Conservation (phyloP, 495 filamentous ascomycete species). For the Aspergillus carlsbadensis region DNA sequence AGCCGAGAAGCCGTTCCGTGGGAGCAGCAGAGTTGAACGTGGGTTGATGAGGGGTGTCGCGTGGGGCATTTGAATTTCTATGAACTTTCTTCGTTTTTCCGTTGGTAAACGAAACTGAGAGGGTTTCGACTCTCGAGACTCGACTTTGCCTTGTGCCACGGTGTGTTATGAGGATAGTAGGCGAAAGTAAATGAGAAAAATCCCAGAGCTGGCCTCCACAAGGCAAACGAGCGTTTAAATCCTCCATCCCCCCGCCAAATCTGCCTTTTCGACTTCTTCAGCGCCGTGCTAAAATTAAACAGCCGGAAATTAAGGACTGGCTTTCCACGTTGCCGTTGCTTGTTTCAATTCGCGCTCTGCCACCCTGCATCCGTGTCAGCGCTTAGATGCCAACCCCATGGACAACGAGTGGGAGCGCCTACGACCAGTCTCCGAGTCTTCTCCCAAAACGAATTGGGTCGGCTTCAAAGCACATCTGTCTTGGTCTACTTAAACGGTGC, state of each 20-base stretch:
- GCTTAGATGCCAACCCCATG: slow-evolving; percentile 10
- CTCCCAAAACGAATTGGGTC: not conserved
- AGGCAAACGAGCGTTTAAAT: too few species aligned
- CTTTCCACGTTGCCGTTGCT: slow-evolving; percentile 4
- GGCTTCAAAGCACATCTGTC: not conserved
- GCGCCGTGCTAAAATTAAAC: slow-evolving; percentile 1
- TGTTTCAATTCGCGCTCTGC: slow-evolving; percentile 20
- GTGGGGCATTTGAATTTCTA: not conserved
- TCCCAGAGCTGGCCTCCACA: too few species aligned
- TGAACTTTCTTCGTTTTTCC: not conserved
- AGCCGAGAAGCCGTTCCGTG: slow-evolving; percentile 2
- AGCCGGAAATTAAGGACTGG: not conserved
- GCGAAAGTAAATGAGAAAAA: too few species aligned
- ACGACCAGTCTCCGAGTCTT: not conserved
- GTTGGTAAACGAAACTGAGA: not conserved
- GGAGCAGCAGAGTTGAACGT: not conserved
- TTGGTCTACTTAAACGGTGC: not conserved
- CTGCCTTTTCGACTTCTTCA: not conserved
- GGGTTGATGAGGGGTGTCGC: not conserved
- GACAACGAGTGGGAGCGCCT: not conserved
- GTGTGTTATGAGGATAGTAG: too few species aligned
- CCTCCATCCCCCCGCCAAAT: not conserved
- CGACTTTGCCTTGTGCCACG: too few species aligned
- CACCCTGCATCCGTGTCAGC: slow-evolving; percentile 2
- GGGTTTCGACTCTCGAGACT: too few species aligned